Evolutionary conservation across 331 rosid species (phyloP).

Genomic region (Malus hybrid): DNA sequence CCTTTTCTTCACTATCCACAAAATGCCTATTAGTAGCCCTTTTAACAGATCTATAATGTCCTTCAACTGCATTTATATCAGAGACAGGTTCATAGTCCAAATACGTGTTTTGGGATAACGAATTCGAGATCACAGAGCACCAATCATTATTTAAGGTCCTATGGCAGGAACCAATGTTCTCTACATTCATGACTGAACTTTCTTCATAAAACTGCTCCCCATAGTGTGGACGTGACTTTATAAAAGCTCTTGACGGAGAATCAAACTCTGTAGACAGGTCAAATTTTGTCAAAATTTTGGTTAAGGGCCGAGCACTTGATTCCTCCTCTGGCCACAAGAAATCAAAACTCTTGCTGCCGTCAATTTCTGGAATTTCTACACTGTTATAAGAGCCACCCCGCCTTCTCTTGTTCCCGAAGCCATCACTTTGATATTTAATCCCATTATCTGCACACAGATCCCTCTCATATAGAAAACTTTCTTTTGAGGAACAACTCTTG

Average conservation of each 20-base stretch:
- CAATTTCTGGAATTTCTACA: constrained; percentile 13
- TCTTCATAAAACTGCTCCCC: constrained; percentile 24
- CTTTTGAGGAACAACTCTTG: constrained; percentile 46
- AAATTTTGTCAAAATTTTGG: constrained; percentile 23
- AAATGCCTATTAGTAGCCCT: constrained; percentile 7
- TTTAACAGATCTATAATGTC: constrained; percentile 28
- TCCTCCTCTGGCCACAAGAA: constrained; percentile 17
- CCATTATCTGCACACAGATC: constrained; percentile 29
- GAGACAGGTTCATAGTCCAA: constrained; percentile 29
- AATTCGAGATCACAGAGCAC: constrained; percentile 13
- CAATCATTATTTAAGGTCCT: constrained; percentile 27
- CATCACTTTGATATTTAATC: constrained; percentile 27
- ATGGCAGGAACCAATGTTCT: constrained; percentile 23
- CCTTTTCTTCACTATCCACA: constrained; percentile 27
- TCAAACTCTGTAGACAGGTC: constrained; percentile 31
- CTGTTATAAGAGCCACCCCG: constrained; percentile 15
- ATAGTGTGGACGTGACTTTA: constrained; percentile 6
- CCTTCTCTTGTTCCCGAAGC: constrained; percentile 30
- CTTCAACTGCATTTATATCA: constrained; percentile 28
- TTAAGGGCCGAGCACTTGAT: constrained; percentile 18
- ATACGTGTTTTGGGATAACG: constrained; percentile 24
- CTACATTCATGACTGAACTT: constrained; percentile 25
- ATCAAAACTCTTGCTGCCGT: constrained; percentile 15
- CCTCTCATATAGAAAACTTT: constrained; percentile 33
- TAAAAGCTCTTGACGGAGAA: constrained; percentile 18